A percentile compares a stretch with the other conserved stretches of the same genome.
Conservation (phyloP, 1,139 yeast genomes). For the Yamadazyma conglobata region DNA sequence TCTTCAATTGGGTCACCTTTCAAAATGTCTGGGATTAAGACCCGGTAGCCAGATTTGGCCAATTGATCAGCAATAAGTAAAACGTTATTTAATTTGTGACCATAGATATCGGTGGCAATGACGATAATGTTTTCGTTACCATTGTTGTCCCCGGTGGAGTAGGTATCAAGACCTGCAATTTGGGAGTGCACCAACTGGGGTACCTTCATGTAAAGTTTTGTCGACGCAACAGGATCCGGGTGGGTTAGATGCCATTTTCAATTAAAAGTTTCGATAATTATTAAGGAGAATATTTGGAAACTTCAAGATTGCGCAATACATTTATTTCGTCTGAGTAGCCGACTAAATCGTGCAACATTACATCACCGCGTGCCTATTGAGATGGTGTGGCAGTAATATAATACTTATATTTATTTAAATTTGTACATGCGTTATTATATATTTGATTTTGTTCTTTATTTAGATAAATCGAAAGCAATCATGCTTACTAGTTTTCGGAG, state of each 20-base stretch:
- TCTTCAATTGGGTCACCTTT: slow-evolving; percentile 46
- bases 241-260: slow-evolving; percentile 52
- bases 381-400: too few relatives aligned
- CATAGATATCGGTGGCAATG: slow-evolving; percentile 67
- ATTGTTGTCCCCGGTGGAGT: slow-evolving; percentile 49
- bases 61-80: slow-evolving; percentile 67
- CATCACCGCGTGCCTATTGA: too few relatives aligned
- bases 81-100: slow-evolving; percentile 54
- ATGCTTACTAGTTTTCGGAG: slow-evolving; percentile 6
- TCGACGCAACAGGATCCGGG: slow-evolving; percentile 49
- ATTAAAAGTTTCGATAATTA: too few relatives aligned
- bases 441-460: too few relatives aligned
- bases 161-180: slow-evolving; percentile 50
- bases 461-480: too few relatives aligned
- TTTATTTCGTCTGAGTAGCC: too few relatives aligned
- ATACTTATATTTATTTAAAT: too few relatives aligned
- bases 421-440: too few relatives aligned
- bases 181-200: slow-evolving; percentile 41
- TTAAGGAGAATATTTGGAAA: too few relatives aligned
- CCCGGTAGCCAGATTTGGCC: slow-evolving; percentile 55
- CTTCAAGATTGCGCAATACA: too few relatives aligned
- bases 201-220: slow-evolving; percentile 48
- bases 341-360: too few relatives aligned
- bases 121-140: slow-evolving; percentile 49
- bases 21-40: slow-evolving; percentile 71